Base-by-base conservation (phyloP, 2,329 filamentous ascomycete genomes). In the Pseudopithomyces maydicus region DNA sequence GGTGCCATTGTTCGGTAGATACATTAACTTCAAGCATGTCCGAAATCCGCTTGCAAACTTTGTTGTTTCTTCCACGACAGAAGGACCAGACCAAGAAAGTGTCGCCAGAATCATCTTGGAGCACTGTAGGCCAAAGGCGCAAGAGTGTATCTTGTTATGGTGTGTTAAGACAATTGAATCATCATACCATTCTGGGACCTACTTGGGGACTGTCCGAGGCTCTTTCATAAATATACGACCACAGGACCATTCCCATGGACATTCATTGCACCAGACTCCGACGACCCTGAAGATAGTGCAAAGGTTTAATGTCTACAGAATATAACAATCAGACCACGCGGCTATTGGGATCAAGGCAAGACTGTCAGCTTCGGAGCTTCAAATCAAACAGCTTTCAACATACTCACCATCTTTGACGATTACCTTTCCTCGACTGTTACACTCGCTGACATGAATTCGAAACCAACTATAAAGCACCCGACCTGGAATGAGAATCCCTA, bases 81-180 rank as follows among this genome's bases (percentile, higher is more conserved):
- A 45, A 26, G 57, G 45, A 45, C 12, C 26, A 47, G 49, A 56
- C 14, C 43, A 33, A 48, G 20, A 50, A 29, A 52, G 63, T 54
- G 47, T 48, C 11, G 14, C 48, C n/a, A 54, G 39, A 5, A 52
- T 49, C 43, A 20, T 64, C 8, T 51, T 54, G 19, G 44, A 39
- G 17, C 43, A 56, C 33, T 26, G 51, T 12, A 61, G 32, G 1
- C 58, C 61, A 20, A 20, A 20, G 36, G 51, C 54, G 10, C 26
- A 47, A 2, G 61, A 64, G 42, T 64, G 61, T 43, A 36, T 64
- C 10, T 35, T 64, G 2, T 46, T 54, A 10, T 66, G 55, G 56
- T 66, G 63, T 42, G 57, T 64, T 11, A 59, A 64, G 32, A 61
- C 49, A 2, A 62, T 67, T 14, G 22, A 50, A 20, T 63, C 61